Evolutionary conservation across 2,329 filamentous ascomycete genomes (phyloP), one percentile per base, ranked within the genome.

Genomic region (Alternaria consortialis): DNA sequence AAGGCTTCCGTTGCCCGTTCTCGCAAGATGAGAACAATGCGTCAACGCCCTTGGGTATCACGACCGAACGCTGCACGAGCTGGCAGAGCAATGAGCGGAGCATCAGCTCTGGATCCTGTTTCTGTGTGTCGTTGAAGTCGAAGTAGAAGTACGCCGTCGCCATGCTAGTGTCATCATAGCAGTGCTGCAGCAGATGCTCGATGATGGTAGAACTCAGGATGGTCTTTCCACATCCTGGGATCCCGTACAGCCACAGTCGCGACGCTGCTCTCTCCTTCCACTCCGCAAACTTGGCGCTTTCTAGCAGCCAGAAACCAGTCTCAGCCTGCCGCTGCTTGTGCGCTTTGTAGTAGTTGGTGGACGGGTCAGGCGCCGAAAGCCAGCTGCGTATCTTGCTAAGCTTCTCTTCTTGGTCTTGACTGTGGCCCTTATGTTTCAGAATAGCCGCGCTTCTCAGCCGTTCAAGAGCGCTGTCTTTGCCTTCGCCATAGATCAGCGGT

Each of bases 191-290:
- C 51, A 77, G 11, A 51, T 75, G 54, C 56, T 78, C 52, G n/a
- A 81, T 69, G 27, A 82, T 64, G 1, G 72, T 77, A 7, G 76
- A 80, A 58, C 74, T 77, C 0, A 82, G 70, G 54, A 82, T 68
- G 0, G 79, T 81, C 62, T 82, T 82, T 11, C 81, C 80, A 51
- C 80, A 82, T 39, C 80, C 80, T 20, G 77, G 72, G 25, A 79
- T 80, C 1, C 80, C 78, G 63, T 79, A 56, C 6, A 82, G 71
- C 79, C 78, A 82, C 0, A 81, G 58, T 56, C 71, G 70, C 6
- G 75, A 79, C 12, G 67, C 67, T n/a, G 53, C 31, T 11, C 50
- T 42, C 1, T 32, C 63, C 57, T 74, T 80, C 80, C 79, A 82
- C 13, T 44, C 40, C 0, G 12, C 13, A 56, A 77, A 81, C 4